Conservation (phyloP, 75 land plant species). For the Sequoia sempervirens region DNA sequence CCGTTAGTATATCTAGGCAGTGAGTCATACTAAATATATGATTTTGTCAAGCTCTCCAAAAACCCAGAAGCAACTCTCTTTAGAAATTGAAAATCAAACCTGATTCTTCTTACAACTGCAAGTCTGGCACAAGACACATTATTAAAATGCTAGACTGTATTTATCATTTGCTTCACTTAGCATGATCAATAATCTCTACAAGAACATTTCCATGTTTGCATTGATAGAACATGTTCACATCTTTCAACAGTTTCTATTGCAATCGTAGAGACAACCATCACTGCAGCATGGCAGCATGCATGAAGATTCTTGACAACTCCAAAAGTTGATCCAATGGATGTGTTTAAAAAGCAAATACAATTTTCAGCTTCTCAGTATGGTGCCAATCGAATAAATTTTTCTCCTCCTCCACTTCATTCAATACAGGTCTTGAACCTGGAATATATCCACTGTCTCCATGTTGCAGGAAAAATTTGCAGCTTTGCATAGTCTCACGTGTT, state of each 20-base stretch:
- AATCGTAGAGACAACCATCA: not conserved
- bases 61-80: not conserved
- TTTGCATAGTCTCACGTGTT: not conserved
- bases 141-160: not conserved
- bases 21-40: not conserved
- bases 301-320: not conserved
- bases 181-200: not conserved
- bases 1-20: not conserved
- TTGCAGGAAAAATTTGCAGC: not conserved
- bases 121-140: not conserved
- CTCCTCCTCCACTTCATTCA: not conserved
- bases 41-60: not conserved
- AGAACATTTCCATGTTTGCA: not conserved
- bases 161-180: not conserved
- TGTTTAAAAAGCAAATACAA: not conserved
- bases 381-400: not conserved
- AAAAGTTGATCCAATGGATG: not conserved
- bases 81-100: not conserved
- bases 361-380: not conserved
- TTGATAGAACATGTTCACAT: not conserved
- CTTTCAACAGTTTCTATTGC: not conserved
- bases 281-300: not conserved
- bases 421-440: not conserved
- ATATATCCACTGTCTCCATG: not conserved
- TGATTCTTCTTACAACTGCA: not conserved